Base-by-base conservation (phyloP, 768 basidiomycete genomes). In the Tephrocybe sp. region DNA sequence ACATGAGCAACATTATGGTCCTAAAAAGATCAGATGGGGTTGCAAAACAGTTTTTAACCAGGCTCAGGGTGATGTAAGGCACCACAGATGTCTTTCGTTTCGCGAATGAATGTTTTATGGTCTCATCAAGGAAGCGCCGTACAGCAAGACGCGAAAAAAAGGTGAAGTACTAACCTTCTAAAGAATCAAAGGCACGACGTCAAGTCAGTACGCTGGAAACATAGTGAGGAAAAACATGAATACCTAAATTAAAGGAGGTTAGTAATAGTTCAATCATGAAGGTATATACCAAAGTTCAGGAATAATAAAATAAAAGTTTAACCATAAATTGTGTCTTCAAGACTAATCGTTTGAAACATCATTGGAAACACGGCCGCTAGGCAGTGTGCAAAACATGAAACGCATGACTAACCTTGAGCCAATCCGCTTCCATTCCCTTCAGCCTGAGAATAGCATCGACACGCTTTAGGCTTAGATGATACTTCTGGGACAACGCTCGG, bases 261-360 rank as follows among this genome's bases (percentile, higher is more conserved):
- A 53, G 32, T 38, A 17, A 53, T 48, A 45, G 41, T 36, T 20
- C 46, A 57, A 12, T 23, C 28, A 49, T 58, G 14, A 46, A 38
- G 28, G 45, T 45, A 55, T 38, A 33, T 47, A 47, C 18, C 55
- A 25, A 57, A 50, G n/a, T 45, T 65, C 62, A 68, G 61, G 51
- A 49, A 60, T 42, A 48, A 55, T 50, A 55, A 62, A 61, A 51
- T 50, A 50, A 46, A 50, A 65, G 64, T 82, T 73, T 82, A 90
- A 90, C 87, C 89, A 90, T 80, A 71, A 66, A 15, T 9, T 45
- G 56, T 62, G 86, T 91, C 91, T 91, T 86, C 68, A 92, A 92
- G 90, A 95, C 91, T 94, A 95, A 95, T 94, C 93, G 86, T 79
- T 70, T 68, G 69, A 72, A 80, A 83, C 86, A 84, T 79, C 71